These are phyloP conservation scores for Platismatia glauca DNA, from an alignment of 495 filamentous ascomycete species.

Conservation along the genomic window DNA sequence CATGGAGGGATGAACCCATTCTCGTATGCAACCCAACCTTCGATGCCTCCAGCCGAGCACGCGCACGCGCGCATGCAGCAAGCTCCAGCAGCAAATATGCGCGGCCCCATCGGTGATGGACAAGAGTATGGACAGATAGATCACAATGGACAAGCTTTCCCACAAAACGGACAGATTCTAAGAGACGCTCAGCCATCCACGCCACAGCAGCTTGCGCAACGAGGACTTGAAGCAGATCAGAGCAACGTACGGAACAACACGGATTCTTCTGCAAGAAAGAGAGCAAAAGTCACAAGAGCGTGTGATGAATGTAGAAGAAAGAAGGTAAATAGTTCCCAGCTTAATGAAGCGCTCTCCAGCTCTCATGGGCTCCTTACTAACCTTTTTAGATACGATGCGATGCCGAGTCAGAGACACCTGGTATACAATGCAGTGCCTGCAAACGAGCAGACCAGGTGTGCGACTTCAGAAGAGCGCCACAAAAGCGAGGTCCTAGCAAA, in stretches of 20 bases:
- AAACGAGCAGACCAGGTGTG: conserved; percentile 67
- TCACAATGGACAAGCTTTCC: conserved; percentile 4
- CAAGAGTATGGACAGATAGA: conserved; percentile 11
- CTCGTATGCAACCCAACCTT: conserved; percentile 12
- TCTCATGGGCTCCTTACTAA: conserved; percentile 22
- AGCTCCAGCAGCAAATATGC: conserved; percentile 16
- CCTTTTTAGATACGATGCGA: conserved; percentile 74
- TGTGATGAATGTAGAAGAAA: conserved; percentile 95
- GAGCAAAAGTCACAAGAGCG: conserved; percentile 85
- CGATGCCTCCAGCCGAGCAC: conserved; percentile 13
- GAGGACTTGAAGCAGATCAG: conserved; percentile 41
- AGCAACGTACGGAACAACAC: conserved; percentile 40
- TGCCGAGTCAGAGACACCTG: conserved; percentile 67
- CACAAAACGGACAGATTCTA: conserved; percentile 7
- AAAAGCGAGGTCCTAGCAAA: conserved; percentile 94
- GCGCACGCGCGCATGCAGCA: conserved; percentile 12
- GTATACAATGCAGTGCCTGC: conserved; percentile 80
- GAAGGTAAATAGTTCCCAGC: conserved; percentile 48
- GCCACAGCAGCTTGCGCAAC: conserved; percentile 30
- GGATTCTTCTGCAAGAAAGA: conserved; percentile 63
- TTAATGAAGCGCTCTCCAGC: neutral
- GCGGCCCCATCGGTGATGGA: conserved; percentile 5
- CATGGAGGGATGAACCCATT: conserved; percentile 14
- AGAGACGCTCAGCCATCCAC: conserved; percentile 13
- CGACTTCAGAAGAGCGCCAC: conserved; percentile 84